A percentile compares a stretch with the other conserved stretches of the same genome.
phyloP scores from a whole-genome alignment of 164 flowering plant species.

The Magnolia changhungtana region DNA sequence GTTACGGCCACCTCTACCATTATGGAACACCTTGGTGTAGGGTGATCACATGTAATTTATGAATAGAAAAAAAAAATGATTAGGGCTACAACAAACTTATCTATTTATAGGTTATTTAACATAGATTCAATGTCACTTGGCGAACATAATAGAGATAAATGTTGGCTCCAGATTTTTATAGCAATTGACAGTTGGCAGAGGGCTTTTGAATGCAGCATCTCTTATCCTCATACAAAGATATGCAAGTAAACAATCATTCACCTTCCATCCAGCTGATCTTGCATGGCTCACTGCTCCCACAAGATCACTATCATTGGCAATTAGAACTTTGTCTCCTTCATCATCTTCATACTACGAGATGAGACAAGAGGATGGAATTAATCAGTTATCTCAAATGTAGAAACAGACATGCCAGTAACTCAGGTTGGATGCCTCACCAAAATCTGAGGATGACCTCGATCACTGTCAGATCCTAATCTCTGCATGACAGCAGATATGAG shows the following conservation, averaged over 20 bases:
- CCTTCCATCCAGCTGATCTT: slow-evolving; percentile 73
- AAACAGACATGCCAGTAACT: not conserved
- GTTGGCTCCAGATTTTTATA: too few species aligned
- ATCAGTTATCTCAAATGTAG: not conserved
- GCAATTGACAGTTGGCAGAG: too few species aligned
- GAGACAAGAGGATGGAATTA: slow-evolving; percentile 9
- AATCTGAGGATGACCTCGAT: slow-evolving; percentile 51
- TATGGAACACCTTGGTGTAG: too few species aligned
- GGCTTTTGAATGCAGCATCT: not conserved
- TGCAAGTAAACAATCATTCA: slow-evolving; percentile 14
- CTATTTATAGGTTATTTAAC: too few species aligned
- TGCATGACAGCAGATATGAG: slow-evolving; percentile 65
- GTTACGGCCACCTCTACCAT: too few species aligned
- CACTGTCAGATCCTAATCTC: slow-evolving; percentile 49
- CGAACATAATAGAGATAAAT: too few species aligned
- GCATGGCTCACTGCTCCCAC: slow-evolving; percentile 75
- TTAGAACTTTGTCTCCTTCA: slow-evolving; percentile 86
- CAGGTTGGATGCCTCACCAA: slow-evolving; percentile 44
- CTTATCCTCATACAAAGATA: too few species aligned
- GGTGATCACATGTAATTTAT: too few species aligned
- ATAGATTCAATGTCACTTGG: too few species aligned
- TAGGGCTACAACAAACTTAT: too few species aligned
- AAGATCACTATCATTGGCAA: slow-evolving; percentile 76
- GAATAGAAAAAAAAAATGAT: too few species aligned
- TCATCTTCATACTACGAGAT: slow-evolving; percentile 85